Base-by-base conservation (phyloP, 805 yeast genomes). In the Suhomyces kilbournensis region DNA sequence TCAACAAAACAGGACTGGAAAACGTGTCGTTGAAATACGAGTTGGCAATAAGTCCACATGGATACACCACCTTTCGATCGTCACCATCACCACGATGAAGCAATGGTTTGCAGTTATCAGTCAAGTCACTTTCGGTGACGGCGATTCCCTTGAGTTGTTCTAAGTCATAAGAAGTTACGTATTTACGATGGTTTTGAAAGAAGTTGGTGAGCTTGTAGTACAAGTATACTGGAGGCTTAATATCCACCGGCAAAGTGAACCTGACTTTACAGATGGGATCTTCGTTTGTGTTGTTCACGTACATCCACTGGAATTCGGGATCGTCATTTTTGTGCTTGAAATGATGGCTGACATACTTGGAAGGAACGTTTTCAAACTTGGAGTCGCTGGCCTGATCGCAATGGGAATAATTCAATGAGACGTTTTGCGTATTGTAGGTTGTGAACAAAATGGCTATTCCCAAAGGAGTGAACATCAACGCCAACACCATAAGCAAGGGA, bases 21-120 rank as follows among this genome's bases (percentile, higher is more conserved):
- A 89, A 85, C 3, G 97, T 83, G 65, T 93, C 99, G 69, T 93
- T 93, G 77, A 94, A 93, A 68, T 81, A 70, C 0, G 97, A 90
- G 71, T 93, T 93, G 49, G 98, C 96, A 57, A 93, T 90, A 48
- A 93, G 78, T 0, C 99, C 99, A 73, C 98, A 94, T 15, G 99
- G 99, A 67, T 93, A 93, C 55, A 79, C 64, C 14, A 76, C 64
- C 57, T 79, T 81, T 20, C 57, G 65, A 44, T 72, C 75, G 15
- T 71, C 64, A 12, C 73, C 77, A 14, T 65, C 71, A 51, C 80
- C 80, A 2, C 54, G 53, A 28, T 75, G 77, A 47, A 57, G 63
- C 53, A 72, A 57, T 0, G 79, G 79, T 46, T 64, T 61, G 56
- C 79, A 75, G 48, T 66, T 61, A 34, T 64, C 62, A 6, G 68